Evolutionary conservation across 495 filamentous ascomycete species (phyloP).

Genomic region (Annulohypoxylon stygium): DNA sequence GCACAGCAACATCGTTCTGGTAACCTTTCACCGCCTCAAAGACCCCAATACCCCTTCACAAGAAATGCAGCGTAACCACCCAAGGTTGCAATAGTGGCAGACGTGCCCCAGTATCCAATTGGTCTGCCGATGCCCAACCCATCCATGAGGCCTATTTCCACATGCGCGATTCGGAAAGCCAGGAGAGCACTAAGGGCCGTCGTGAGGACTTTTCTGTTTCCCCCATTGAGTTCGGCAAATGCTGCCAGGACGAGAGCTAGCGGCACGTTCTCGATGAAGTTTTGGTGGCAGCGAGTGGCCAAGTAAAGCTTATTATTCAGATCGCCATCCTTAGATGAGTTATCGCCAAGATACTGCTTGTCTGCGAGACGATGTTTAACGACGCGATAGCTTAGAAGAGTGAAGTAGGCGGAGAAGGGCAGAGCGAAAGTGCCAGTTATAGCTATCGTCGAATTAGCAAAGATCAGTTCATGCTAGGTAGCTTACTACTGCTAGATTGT

Average conservation of each 20-base stretch:
- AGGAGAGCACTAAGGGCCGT: constrained; percentile 54
- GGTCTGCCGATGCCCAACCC: constrained; percentile 52
- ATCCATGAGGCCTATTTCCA: constrained; percentile 56
- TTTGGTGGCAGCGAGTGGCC: constrained; percentile 54
- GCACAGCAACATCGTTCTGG: neutral
- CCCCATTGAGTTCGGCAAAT: constrained; percentile 61
- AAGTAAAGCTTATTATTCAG: constrained; percentile 47
- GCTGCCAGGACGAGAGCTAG: constrained; percentile 39
- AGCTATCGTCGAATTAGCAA: constrained; percentile 42
- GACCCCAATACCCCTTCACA: constrained; percentile 47
- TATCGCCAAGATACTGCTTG: constrained; percentile 53
- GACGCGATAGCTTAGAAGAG: constrained; percentile 58
- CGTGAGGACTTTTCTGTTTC: constrained; percentile 53
- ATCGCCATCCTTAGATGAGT: constrained; percentile 32
- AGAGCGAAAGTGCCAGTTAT: constrained; percentile 60
- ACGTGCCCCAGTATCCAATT: constrained; percentile 55
- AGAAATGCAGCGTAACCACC: constrained; percentile 56
- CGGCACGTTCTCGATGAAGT: constrained; percentile 63
- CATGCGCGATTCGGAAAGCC: constrained; percentile 55
- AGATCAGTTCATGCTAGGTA: constrained; percentile 1
- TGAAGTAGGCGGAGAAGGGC: constrained; percentile 61
- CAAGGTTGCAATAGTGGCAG: constrained; percentile 54
- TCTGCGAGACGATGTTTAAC: constrained; percentile 54
- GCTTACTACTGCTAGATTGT: neutral
- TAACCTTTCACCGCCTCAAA: constrained; percentile 7